Percentiles rank a stretch among this genome's conserved stretches.
Evolutionary conservation across 2,329 filamentous ascomycete genomes (phyloP).

Genomic region (Calonectria ilicicola): DNA sequence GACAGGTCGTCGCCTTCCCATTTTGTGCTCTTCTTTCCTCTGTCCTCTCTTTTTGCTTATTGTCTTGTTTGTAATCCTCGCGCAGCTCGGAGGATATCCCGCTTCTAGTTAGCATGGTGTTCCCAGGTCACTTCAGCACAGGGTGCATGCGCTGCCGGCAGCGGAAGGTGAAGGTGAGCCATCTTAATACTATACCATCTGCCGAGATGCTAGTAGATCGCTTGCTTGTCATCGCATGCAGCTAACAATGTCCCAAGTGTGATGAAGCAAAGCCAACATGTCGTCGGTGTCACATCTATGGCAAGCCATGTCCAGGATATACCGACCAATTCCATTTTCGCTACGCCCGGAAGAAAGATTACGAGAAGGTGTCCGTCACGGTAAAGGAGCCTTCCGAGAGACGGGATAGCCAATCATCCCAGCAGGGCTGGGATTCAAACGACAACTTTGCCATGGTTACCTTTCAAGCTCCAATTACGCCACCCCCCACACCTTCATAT

Average conservation of each 20-base stretch:
- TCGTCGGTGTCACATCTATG: conserved; percentile 47
- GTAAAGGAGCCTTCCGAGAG: neutral
- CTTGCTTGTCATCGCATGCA: neutral
- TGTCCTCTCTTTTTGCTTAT: neutral
- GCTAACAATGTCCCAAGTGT: conserved; percentile 35
- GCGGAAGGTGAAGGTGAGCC: conserved; percentile 46
- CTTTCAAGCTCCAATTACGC: neutral
- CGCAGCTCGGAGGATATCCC: neutral
- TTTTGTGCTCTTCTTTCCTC: neutral
- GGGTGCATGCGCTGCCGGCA: conserved; percentile 46
- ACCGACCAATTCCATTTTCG: conserved; percentile 52
- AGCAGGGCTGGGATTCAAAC: neutral
- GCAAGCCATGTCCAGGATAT: conserved; percentile 48
- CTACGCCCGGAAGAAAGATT: conserved; percentile 29
- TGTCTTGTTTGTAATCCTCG: neutral
- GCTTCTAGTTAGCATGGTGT: conserved; percentile 32
- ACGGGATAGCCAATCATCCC: neutral
- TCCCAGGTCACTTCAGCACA: conserved; percentile 46
- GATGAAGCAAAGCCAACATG: conserved; percentile 49
- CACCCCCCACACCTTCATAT: conserved; percentile 29
- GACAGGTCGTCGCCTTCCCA: conserved; percentile 17
- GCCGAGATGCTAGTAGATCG: neutral
- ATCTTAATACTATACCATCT: neutral
- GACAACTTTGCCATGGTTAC: neutral
- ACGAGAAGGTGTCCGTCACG: neutral